phyloP scores from a whole-genome alignment of 306 rosid genomes.

The Cercis canadensis region DNA sequence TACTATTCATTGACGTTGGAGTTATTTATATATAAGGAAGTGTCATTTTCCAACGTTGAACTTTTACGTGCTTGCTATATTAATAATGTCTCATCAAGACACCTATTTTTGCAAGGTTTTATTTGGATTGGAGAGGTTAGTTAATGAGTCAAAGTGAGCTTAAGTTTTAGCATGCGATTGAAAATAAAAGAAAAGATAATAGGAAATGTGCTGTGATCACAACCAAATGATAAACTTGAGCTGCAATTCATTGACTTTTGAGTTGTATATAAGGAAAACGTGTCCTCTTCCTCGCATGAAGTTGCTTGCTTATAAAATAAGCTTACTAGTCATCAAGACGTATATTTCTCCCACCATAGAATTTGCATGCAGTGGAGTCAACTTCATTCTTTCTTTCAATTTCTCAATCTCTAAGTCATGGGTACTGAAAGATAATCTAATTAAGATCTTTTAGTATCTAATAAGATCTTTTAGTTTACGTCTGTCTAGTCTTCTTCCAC shows the following conservation, averaged over 20 bases:
- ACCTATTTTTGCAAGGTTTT: no score
- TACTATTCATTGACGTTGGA: no score
- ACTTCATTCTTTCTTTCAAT: slow-evolving; percentile 20
- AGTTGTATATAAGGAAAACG: slow-evolving; percentile 1
- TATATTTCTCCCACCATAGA: slow-evolving; percentile 32
- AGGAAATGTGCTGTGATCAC: no score
- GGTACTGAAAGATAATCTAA: background rate
- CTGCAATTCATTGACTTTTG: slow-evolving; percentile 38
- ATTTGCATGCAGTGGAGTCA: slow-evolving; percentile 24
- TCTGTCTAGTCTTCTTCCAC: slow-evolving; percentile 18
- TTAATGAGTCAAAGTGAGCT: no score
- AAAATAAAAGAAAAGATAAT: no score
- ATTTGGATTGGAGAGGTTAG: no score
- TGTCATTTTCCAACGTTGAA: no score
- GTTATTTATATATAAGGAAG: no score
- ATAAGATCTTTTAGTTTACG: no score
- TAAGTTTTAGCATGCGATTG: no score
- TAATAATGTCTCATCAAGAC: no score
- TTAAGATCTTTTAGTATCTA: background rate
- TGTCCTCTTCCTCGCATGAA: slow-evolving; percentile 8
- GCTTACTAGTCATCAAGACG: slow-evolving; percentile 33
- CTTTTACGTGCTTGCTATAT: no score
- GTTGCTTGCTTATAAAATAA: slow-evolving; percentile 31
- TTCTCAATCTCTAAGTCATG: slow-evolving; percentile 20
- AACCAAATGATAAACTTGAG: background rate